These are phyloP conservation scores for Leptosphaerulina australis DNA, from an alignment of 2,329 filamentous ascomycete genomes.

Conservation along the genomic window DNA sequence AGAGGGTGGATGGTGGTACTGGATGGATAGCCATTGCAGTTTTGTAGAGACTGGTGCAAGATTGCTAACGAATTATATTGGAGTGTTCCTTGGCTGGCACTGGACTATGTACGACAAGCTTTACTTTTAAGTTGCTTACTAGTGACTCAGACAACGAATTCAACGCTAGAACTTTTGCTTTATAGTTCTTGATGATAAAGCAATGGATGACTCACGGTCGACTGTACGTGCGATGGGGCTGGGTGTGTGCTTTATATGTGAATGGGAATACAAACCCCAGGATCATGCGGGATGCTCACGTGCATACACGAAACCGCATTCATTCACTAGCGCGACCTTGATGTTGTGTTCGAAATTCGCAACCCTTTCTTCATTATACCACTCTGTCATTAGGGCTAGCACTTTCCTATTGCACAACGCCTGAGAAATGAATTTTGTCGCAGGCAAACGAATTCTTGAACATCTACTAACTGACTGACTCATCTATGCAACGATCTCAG, in stretches of 20 bases:
- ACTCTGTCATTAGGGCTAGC: too few relatives aligned
- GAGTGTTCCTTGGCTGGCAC: too few relatives aligned
- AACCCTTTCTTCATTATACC: too few relatives aligned
- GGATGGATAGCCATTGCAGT: not conserved
- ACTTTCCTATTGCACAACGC: too few relatives aligned
- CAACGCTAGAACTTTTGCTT: not conserved
- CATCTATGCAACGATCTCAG: slow-evolving; percentile 44
- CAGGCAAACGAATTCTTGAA: too few relatives aligned
- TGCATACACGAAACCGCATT: slow-evolving; percentile 6
- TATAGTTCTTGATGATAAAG: not conserved
- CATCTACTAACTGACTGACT: not conserved
- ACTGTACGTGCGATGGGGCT: too few relatives aligned
- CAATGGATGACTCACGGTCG: too few relatives aligned
- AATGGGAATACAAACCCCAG: not conserved
- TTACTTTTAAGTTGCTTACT: not conserved
- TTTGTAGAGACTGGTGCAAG: too few relatives aligned
- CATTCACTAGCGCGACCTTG: not conserved
- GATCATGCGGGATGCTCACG: not conserved
- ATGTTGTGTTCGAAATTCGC: too few relatives aligned
- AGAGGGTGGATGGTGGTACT: slow-evolving; percentile 12
- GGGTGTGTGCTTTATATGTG: too few relatives aligned
- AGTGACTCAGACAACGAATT: not conserved
- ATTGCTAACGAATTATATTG: too few relatives aligned
- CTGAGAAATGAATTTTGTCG: too few relatives aligned
- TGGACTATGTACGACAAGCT: not conserved